Evolutionary conservation across 116 monocot species (phyloP), one percentile per base, ranked within the genome.

Genomic region (Papilionanthe hybrid): DNA sequence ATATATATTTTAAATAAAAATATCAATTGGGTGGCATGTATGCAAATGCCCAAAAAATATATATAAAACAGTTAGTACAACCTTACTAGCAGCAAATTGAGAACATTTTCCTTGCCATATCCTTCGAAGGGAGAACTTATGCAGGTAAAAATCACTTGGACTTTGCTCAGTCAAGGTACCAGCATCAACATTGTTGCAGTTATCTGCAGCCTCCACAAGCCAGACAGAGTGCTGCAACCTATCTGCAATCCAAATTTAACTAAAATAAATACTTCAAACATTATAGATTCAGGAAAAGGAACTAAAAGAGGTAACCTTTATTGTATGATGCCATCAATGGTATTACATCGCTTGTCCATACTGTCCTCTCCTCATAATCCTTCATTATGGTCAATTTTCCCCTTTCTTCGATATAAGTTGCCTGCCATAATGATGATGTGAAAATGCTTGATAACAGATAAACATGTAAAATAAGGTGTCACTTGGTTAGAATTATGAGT

Each of bases 71-170:
- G n/a, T 5, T 10, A 73, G 73, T 19, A 66, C 72, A 77, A 97
- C 97, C 97, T 97, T 91, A 84, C 78, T 92, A 74, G 94, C 94
- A 81, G 88, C 86, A 88, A 80, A 94, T 65, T 94, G 94, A 18
- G 96, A 88, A 78, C 89, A 92, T 41, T 91, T 92, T 71, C 94
- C 94, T 77, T 92, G 92, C 97, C 97, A 97, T 84, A 97, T 94
- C 84, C 89, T 92, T 67, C 87, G 75, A 79, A 97, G 85, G 63
- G 87, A 83, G 41, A 86, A 88, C 45, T 88, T 86, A 20, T 78
- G 84, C 20, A 60, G 82, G 74, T 58, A 85, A 5, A 80, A 57
- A 22, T 81, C 87, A 83, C 68, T 47, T 9, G 78, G 72, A 81
- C 80, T 78, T 75, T 77, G 32, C 48, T 76, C 72, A 45, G 80